These are phyloP conservation scores for Bauhinia variegata DNA, from an alignment of 306 rosid genomes.

Conservation along the genomic window DNA sequence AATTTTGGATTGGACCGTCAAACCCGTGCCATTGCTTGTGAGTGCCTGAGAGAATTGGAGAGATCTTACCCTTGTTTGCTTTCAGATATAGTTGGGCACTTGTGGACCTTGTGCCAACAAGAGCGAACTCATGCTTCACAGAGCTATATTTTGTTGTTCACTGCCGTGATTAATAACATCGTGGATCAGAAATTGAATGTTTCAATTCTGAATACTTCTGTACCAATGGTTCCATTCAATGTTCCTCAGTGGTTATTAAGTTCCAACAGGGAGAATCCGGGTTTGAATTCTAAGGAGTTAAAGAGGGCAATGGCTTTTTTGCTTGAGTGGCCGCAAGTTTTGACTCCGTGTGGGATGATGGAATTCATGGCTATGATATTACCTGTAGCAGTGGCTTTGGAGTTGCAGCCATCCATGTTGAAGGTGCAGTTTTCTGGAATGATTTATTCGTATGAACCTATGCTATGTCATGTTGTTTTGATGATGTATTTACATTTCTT, in stretches of 20 bases:
- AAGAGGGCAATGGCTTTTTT: constrained; percentile 80
- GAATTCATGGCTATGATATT: constrained; percentile 73
- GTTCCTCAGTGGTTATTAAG: constrained; percentile 53
- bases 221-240: constrained; percentile 72
- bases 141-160: constrained; percentile 69
- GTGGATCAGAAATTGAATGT: constrained; percentile 51
- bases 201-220: constrained; percentile 65
- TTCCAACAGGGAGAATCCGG: constrained; percentile 22
- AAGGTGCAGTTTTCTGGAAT: constrained; percentile 92
- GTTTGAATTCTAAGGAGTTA: constrained; percentile 76
- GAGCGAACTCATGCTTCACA: constrained; percentile 94
- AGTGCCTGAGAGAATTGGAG: constrained; percentile 87
- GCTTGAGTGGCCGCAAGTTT: constrained; percentile 85
- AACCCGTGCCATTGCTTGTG: constrained; percentile 76
- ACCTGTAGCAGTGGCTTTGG: constrained; percentile 76
- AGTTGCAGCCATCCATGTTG: constrained; percentile 86
- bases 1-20: constrained; percentile 74
- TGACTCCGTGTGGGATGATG: constrained; percentile 87
- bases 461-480: constrained; percentile 81
- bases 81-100: constrained; percentile 77
- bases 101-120: constrained; percentile 86
- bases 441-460: constrained; percentile 81
- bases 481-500: constrained; percentile 66
- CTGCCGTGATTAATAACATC: constrained; percentile 64
- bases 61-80: constrained; percentile 69